Percentiles rank a stretch among this genome's conserved stretches.
phyloP scores from a whole-genome alignment of 1,139 yeast species.

The Eremothecium coryli region DNA sequence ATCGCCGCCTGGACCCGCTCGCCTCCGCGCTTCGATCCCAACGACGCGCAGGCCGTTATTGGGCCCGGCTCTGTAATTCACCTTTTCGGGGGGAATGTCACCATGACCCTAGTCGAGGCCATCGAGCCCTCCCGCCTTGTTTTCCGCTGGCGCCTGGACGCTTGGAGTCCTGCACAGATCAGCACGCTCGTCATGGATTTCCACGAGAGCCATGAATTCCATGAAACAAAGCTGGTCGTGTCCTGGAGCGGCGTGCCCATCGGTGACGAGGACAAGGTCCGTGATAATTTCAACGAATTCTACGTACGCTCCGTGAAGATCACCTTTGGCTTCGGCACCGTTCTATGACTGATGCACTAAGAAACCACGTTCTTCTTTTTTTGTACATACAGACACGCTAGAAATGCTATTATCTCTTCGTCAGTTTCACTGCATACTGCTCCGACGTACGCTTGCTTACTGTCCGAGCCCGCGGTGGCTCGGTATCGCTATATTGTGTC shows the following conservation, averaged over 20 bases:
- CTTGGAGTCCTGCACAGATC: conserved; percentile 79
- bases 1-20: conserved; percentile 88
- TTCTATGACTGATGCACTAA: conserved; percentile 42
- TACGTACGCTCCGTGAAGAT: conserved; percentile 80
- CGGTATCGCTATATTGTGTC: no score
- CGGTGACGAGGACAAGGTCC: conserved; percentile 91
- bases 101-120: conserved; percentile 57
- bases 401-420: no score
- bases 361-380: no score
- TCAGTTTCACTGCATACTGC: no score
- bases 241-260: conserved; percentile 85
- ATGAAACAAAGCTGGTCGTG: conserved; percentile 76
- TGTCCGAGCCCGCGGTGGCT: no score
- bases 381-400: no score
- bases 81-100: conserved; percentile 82
- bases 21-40: conserved; percentile 22
- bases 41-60: conserved; percentile 12
- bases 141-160: conserved; percentile 78
- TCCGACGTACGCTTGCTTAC: no score
- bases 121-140: conserved; percentile 46
- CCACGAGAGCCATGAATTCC: conserved; percentile 52
- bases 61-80: conserved; percentile 53
- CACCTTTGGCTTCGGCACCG: conserved; percentile 92
- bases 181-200: conserved; percentile 61
- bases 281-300: conserved; percentile 77